Evolutionary conservation across 1,284 basidiomycete species (phyloP).

Genomic region (Leccinum solheimii): DNA sequence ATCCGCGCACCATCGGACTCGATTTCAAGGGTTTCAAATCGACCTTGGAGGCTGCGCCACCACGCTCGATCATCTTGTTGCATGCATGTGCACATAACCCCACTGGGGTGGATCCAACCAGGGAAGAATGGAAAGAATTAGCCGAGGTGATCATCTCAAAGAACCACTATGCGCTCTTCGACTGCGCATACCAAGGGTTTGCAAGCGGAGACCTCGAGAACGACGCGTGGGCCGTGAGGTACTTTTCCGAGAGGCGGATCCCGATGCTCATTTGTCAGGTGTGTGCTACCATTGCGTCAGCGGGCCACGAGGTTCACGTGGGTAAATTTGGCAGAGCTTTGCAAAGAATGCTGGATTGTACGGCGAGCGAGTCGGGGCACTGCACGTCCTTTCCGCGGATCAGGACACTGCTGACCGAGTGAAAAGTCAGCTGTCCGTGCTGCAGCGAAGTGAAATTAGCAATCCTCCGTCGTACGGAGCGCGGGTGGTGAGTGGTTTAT

Average conservation of each 20-base stretch:
- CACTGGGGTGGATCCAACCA: constrained; percentile 92
- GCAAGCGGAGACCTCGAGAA: constrained; percentile 81
- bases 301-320: constrained; percentile 14
- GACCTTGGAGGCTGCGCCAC: constrained; percentile 64
- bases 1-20: constrained; percentile 86
- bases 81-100: constrained; percentile 97
- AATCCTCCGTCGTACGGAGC: constrained; percentile 92
- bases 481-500: constrained; percentile 61
- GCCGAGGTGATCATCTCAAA: constrained; percentile 75
- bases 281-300: constrained; percentile 1
- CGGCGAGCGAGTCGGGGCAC: constrained; percentile 84
- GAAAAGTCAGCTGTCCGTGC: constrained; percentile 82
- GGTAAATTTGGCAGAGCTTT: constrained; percentile 64
- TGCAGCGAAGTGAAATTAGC: constrained; percentile 90
- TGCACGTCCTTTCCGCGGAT: constrained; percentile 70
- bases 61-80: constrained; percentile 83
- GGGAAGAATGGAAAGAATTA: constrained; percentile 85
- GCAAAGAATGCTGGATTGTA: constrained; percentile 97
- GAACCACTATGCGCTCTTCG: constrained; percentile 90
- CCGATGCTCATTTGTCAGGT: constrained; percentile 88
- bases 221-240: constrained; percentile 74
- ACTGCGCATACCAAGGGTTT: constrained; percentile 95
- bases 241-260: constrained; percentile 75
- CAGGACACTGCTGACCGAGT: constrained; percentile 71
- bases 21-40: constrained; percentile 78